Conservation (phyloP, 192 early-diverging fungal species). For the Coemansia sp. region DNA sequence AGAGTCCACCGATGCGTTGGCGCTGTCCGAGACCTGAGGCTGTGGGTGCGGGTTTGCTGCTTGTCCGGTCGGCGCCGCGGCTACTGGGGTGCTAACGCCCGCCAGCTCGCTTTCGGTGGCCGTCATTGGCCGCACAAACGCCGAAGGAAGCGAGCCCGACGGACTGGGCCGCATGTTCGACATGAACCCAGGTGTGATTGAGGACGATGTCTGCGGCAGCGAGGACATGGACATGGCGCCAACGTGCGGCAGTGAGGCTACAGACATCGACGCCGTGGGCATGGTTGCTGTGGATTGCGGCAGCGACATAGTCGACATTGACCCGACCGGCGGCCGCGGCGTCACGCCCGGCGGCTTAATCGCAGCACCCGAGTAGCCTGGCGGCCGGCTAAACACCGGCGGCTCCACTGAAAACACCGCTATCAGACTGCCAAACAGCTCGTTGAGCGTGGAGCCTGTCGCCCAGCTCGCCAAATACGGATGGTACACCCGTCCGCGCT, state of each 20-base stretch:
- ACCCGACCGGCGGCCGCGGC: conserved; percentile 10
- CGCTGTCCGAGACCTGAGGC: conserved; percentile 4
- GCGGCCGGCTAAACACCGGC: conserved; percentile 41
- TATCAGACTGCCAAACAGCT: conserved; percentile 33
- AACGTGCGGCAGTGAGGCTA: background rate
- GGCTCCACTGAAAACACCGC: conserved; percentile 45
- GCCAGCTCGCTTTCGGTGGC: conserved; percentile 22
- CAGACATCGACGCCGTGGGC: background rate
- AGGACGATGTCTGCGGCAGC: conserved; percentile 12
- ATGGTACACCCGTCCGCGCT: conserved; percentile 75
- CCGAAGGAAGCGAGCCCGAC: conserved; percentile 7
- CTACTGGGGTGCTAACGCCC: background rate
- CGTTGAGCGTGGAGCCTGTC: conserved; percentile 18
- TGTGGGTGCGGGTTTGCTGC: background rate
- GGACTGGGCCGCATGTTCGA: background rate
- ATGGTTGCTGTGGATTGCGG: conserved; percentile 7
- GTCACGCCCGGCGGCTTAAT: conserved; percentile 1
- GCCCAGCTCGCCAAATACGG: conserved; percentile 78
- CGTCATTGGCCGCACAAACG: conserved; percentile 23
- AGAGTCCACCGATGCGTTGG: background rate
- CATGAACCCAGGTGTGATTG: conserved; percentile 1
- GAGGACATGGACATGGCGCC: conserved; percentile 16
- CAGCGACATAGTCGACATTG: conserved; percentile 25
- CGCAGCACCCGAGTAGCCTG: conserved; percentile 16
- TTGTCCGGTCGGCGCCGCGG: background rate